phyloP scores from a whole-genome alignment of 306 rosid species.

The Potentilla sterilis region DNA sequence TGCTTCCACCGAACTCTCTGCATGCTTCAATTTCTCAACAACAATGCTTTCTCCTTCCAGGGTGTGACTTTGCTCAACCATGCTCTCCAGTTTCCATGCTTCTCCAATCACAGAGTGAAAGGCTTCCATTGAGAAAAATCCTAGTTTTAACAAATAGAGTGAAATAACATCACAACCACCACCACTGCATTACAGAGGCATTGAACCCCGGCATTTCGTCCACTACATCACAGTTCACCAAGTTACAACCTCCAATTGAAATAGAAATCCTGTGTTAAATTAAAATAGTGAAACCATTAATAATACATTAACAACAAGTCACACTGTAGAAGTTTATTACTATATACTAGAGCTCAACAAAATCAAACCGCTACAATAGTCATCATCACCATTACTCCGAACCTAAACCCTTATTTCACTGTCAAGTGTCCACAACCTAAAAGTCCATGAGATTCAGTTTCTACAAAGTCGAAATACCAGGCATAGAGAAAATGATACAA shows the following conservation, averaged over 20 bases:
- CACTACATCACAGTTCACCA: not conserved
- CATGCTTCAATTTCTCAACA: not conserved
- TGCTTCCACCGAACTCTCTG: not conserved
- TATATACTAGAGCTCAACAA: not conserved
- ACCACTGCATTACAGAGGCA: not conserved
- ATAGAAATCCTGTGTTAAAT: not conserved
- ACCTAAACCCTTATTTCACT: not conserved
- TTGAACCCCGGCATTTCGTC: not conserved
- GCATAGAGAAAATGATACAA: conserved; percentile 2
- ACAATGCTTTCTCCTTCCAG: not conserved
- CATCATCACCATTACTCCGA: not conserved
- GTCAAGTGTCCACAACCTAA: not conserved
- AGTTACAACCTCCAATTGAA: not conserved
- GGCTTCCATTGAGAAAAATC: conserved; percentile 1
- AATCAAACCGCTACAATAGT: not conserved
- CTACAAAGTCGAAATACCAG: not conserved
- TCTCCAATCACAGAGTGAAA: not conserved
- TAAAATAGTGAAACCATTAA: not conserved
- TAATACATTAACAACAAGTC: not conserved
- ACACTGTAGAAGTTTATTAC: not conserved
- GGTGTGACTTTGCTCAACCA: not conserved
- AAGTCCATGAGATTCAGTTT: not conserved
- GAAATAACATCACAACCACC: not conserved
- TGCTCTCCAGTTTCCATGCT: not conserved
- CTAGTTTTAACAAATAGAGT: not conserved